A percentile compares a stretch with the other conserved stretches of the same genome.
These are phyloP conservation scores for Amylocystis lapponica DNA, from an alignment of 768 basidiomycete genomes.

Conservation along the genomic window DNA sequence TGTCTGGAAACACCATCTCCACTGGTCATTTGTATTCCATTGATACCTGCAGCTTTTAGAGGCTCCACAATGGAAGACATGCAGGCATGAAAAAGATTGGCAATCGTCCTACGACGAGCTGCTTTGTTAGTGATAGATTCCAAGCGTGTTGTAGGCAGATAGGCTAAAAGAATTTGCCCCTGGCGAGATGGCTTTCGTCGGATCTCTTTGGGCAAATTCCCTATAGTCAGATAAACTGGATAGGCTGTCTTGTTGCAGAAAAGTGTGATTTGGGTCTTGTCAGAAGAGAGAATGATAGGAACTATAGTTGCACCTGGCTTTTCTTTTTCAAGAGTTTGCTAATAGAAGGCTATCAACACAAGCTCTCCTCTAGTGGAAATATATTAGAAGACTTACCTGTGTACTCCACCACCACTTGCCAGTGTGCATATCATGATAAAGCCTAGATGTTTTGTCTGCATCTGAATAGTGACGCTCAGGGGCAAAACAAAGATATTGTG, in stretches of 20 bases:
- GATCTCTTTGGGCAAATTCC: conserved; percentile 21
- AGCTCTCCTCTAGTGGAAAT: no score
- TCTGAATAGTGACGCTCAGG: conserved; percentile 36
- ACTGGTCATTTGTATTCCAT: conserved; percentile 13
- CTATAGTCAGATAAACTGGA: conserved; percentile 22
- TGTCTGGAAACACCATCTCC: conserved; percentile 16
- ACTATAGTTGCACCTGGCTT: conserved; percentile 15
- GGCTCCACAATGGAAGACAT: conserved; percentile 12
- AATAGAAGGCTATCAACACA: not conserved
- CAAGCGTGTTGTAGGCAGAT: conserved; percentile 17
- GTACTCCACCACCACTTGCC: conserved; percentile 48
- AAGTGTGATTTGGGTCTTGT: conserved; percentile 19
- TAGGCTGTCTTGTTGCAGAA: conserved; percentile 19
- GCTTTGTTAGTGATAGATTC: conserved; percentile 14
- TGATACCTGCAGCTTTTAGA: conserved; percentile 3
- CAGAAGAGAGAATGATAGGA: conserved; percentile 17
- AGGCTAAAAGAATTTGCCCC: conserved; percentile 21
- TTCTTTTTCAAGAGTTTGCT: conserved; percentile 13
- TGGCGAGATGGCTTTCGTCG: conserved; percentile 18
- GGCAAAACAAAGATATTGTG: conserved; percentile 22
- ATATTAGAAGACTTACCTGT: conserved; percentile 29
- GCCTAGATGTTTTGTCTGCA: conserved; percentile 12
- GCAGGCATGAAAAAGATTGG: conserved; percentile 21
- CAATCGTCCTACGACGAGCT: conserved; percentile 12
- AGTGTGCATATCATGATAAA: conserved; percentile 41